Percentiles rank a stretch among this genome's conserved stretches.
phyloP scores from a whole-genome alignment of 1,139 yeast species.

The Candida albicans region DNA sequence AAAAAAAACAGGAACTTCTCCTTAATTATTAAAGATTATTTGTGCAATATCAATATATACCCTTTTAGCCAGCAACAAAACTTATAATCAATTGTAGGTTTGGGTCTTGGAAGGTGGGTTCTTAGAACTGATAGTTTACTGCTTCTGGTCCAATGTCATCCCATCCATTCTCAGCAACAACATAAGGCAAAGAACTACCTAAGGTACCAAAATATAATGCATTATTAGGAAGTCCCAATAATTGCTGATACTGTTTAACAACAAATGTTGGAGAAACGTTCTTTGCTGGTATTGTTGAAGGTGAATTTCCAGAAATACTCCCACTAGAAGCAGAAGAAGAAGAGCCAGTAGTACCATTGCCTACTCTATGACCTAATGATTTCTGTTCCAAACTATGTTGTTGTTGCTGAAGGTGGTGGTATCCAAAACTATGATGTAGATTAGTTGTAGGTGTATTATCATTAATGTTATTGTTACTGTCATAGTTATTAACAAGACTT shows the following conservation, averaged over 20 bases:
- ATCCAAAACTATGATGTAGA: conserved; percentile 6
- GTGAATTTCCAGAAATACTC: neutral
- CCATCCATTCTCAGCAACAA: conserved; percentile 42
- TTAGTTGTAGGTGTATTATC: neutral
- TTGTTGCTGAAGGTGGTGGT: conserved; percentile 5
- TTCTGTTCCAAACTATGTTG: neutral
- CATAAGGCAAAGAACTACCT: conserved; percentile 45
- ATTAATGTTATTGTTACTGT: conserved; percentile 11
- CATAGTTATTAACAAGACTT: conserved; percentile 1
- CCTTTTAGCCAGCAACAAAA: too few species aligned
- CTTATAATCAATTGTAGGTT: too few species aligned
- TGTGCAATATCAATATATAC: too few species aligned
- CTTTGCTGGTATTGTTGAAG: conserved; percentile 19
- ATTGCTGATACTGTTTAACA: conserved; percentile 42
- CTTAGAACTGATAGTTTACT: conserved; percentile 15
- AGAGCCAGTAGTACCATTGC: too few species aligned
- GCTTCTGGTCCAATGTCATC: conserved; percentile 28
- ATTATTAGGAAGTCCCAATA: conserved; percentile 44
- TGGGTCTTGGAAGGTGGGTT: too few species aligned
- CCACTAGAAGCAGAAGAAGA: too few species aligned
- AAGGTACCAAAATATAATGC: conserved; percentile 39
- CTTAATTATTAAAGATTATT: too few species aligned
- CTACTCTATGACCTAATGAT: conserved; percentile 2
- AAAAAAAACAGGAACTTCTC: too few species aligned
- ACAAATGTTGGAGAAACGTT: conserved; percentile 49